phyloP scores from a whole-genome alignment of 2,329 filamentous ascomycete species.

The Fusarium aywerte region DNA sequence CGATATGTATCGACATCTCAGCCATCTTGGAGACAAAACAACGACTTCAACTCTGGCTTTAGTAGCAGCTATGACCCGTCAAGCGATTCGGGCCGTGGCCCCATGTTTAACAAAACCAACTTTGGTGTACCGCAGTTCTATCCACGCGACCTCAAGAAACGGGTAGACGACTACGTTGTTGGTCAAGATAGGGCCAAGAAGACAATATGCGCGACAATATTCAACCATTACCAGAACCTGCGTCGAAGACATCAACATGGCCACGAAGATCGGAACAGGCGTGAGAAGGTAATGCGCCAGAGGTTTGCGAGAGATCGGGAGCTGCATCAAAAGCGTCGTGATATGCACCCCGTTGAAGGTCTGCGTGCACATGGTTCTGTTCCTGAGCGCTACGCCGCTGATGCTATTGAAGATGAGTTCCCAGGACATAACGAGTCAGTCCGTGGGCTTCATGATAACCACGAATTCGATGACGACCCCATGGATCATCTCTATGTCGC shows the following conservation, averaged over 20 bases:
- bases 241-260: conserved; percentile 83
- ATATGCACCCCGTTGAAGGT: conserved; percentile 84
- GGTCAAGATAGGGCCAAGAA: conserved; percentile 96
- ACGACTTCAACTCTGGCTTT: conserved; percentile 67
- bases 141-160: conserved; percentile 80
- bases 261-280: conserved; percentile 65
- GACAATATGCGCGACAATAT: conserved; percentile 90
- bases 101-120: conserved; percentile 67
- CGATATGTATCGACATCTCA: conserved; percentile 43
- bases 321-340: conserved; percentile 62
- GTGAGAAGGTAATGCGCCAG: conserved; percentile 76
- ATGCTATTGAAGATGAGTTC: conserved; percentile 62
- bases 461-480: conserved; percentile 47
- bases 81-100: conserved; percentile 64
- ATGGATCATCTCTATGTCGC: conserved; percentile 60
- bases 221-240: conserved; percentile 94
- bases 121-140: conserved; percentile 73
- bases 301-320: conserved; percentile 75
- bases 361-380: conserved; percentile 49
- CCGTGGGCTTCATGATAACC: conserved; percentile 54
- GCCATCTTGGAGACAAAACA: conserved; percentile 54
- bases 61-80: conserved; percentile 69
- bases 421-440: conserved; percentile 62
- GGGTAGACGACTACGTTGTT: conserved; percentile 95
- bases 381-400: conserved; percentile 51